phyloP scores from a whole-genome alignment of 768 basidiomycete genomes.

The Lactarius evosmus region DNA sequence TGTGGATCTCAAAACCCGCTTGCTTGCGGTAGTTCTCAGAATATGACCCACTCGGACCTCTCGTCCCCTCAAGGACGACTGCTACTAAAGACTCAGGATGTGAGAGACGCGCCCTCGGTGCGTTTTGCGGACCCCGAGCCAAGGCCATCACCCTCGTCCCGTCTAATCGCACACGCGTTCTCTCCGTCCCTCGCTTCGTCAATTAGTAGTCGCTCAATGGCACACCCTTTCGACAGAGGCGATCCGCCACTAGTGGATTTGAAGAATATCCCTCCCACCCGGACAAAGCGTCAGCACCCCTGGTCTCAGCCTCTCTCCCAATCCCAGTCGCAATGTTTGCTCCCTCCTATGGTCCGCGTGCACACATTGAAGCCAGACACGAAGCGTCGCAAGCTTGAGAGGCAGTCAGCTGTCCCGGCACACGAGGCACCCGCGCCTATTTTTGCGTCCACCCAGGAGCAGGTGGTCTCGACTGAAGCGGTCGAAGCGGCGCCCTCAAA shows the following conservation, averaged over 20 bases:
- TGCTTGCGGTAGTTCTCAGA: not conserved
- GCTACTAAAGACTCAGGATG: too few species aligned
- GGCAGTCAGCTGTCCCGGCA: not conserved
- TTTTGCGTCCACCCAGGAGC: not conserved
- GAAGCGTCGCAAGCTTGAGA: slow-evolving; percentile 17
- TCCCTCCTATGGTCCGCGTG: not conserved
- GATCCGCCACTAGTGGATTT: not conserved
- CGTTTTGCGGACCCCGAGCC: not conserved
- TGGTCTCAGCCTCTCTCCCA: not conserved
- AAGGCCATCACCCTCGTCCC: not conserved
- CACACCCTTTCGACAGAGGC: not conserved
- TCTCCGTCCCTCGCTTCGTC: not conserved
- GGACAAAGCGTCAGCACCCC: not conserved
- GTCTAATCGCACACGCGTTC: not conserved
- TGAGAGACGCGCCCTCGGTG: not conserved
- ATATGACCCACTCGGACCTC: not conserved
- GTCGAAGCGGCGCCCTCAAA: not conserved
- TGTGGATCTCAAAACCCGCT: not conserved
- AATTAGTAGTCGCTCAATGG: not conserved
- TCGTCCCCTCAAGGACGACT: not conserved
- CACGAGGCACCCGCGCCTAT: not conserved
- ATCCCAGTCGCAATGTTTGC: not conserved
- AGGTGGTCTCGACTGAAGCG: too few species aligned
- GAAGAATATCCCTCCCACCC: slow-evolving; percentile 1
- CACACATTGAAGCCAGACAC: not conserved